Evolutionary conservation across 352 stramenopile species (phyloP).

Genomic region (Discostella stelligera): DNA sequence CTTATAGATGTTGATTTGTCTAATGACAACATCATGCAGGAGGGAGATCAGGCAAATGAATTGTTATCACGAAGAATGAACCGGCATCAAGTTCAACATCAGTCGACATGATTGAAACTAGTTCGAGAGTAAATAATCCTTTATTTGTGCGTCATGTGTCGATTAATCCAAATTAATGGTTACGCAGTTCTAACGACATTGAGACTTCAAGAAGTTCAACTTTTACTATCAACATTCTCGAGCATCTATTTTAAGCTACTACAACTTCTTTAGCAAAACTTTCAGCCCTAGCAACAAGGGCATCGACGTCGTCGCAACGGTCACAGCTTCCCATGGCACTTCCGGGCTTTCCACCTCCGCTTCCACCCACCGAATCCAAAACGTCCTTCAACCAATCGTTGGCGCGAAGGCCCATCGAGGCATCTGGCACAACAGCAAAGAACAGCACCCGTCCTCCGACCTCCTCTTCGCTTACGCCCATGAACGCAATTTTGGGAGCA

Average conservation of each 20-base stretch:
- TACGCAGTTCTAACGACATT: too few relatives aligned
- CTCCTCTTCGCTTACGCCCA: slow-evolving; percentile 89
- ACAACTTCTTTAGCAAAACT: slow-evolving; percentile 54
- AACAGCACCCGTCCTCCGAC: slow-evolving; percentile 87
- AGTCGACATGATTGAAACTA: too few relatives aligned
- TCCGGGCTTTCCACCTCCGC: slow-evolving; percentile 73
- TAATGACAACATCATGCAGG: slow-evolving; percentile 3
- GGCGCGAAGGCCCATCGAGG: slow-evolving; percentile 84
- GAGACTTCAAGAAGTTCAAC: too few relatives aligned
- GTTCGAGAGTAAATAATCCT: too few relatives aligned
- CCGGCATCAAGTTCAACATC: slow-evolving; percentile 30
- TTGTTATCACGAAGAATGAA: slow-evolving; percentile 28
- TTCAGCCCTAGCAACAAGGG: slow-evolving; percentile 60
- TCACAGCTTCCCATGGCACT: slow-evolving; percentile 77
- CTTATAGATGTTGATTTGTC: background rate
- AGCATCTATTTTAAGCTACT: slow-evolving; percentile 6
- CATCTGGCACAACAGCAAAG: slow-evolving; percentile 88
- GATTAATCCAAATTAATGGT: too few relatives aligned
- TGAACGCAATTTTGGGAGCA: slow-evolving; percentile 89
- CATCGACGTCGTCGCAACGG: slow-evolving; percentile 62
- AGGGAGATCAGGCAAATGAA: slow-evolving; percentile 39
- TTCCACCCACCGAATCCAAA: slow-evolving; percentile 88
- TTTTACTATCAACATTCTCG: too few relatives aligned
- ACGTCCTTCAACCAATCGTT: slow-evolving; percentile 92
- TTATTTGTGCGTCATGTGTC: too few relatives aligned